Evolutionary conservation across 2,329 filamentous ascomycete species (phyloP), one percentile per base, ranked within the genome.

Genomic region (Fusarium albidum): DNA sequence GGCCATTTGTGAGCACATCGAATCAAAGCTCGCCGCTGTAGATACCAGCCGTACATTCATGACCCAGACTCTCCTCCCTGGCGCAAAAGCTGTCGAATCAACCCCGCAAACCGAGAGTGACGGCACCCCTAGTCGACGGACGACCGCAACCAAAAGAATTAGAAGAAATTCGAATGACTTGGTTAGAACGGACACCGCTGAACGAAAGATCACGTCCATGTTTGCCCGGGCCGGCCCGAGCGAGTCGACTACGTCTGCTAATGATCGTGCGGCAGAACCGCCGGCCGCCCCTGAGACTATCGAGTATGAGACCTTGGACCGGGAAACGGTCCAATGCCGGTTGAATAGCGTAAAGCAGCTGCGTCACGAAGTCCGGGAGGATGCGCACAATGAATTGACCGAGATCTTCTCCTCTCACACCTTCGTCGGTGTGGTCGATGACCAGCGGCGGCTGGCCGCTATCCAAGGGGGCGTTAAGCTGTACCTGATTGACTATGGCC

Each of bases 201-300:
- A 91, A 60, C 89, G 93, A 52, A 99, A 99, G 72, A 99, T 99
- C 58, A 99, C 95, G 0, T 92, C 91, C 55, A 98, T 99, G 94
- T 85, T 99, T 52, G 47, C 66, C 27, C 82, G 86, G n/a, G 82
- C 86, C 14, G 75, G 79, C 43, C 46, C 65, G 10, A 48, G 58
- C 31, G 63, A 66, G 12, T 61, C 65, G 6, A 53, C 61, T n/a
- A 57, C 50, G 12, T 50, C 52, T 18, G 46, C 32, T 12, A 44
- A 59, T 32, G 45, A 59, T 32, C 55, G 47, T 3, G 64, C 65
- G 25, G 70, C 73, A 8, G 78, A 79, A 48, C 67, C 72, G 15
- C 48, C 73, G 44, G 63, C 71, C 10, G 55, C 63, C 7, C 71
- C 69, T 5, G 81, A 87, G 46, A 79, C 82, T 5, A 76, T 87